Base-by-base conservation (phyloP, 2,329 filamentous ascomycete genomes). In the Chrysoporthe deuterocubensis region DNA sequence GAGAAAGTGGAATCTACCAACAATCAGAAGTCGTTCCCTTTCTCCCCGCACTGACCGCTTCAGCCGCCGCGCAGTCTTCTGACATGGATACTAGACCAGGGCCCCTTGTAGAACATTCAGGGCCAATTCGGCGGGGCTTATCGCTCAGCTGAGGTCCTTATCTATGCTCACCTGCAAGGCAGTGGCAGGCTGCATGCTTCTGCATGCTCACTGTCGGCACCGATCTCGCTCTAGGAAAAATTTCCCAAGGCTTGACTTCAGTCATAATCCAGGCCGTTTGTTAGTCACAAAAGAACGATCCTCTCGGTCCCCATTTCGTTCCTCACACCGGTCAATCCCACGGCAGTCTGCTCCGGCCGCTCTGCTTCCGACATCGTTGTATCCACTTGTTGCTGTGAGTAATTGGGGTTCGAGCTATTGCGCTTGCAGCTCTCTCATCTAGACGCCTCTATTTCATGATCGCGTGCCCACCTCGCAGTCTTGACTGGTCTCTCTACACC, bases 191-290 rank as follows among this genome's bases (percentile, higher is more conserved):
- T 59, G 57, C 57, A 59, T 59, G 37, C 57, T 60, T 6, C 56
- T 59, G 57, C 57, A 60, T 60, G n/a, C 40, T 60, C 57, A 60
- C 46, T 42, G 43, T 56, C 62, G 37, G 67, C 61, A 69, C 67
- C 67, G 67, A 69, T 69, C 61, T 69, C 67, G 67, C 67, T 64
- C 67, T 60, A 56, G 44, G 65, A 61, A 68, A 66, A 62, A 66
- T 66, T 62, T 43, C 16, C 54, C 32, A 57, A 57, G 54, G 34
- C 1, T 57, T 40, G 34, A 57, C 32, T 40, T 40, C 58, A 57
- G 67, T 61, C 60, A 67, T 62, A 42, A 54, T 32, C n/a, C 32
- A 50, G 40, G 52, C 60, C 58, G 54, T 62, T 13, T 68, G 44
- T 68, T 59, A 43, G 59, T 61, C 59, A 32, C 59, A 48, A 42